Evolutionary conservation across 768 basidiomycete species (phyloP).

Genomic region (Lactifluus echinatus): DNA sequence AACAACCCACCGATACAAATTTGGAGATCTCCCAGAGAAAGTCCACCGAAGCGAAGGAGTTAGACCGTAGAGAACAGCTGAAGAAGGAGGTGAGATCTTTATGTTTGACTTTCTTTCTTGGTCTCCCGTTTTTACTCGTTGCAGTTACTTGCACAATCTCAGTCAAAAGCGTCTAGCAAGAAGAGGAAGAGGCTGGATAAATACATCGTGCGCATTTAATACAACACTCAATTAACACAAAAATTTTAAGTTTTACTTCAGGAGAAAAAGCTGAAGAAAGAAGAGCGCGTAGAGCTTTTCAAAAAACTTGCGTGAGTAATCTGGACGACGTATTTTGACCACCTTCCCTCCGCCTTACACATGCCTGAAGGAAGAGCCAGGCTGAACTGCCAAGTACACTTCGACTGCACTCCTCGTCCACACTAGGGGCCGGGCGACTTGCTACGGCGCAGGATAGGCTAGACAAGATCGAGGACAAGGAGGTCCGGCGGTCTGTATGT

Average conservation of each 20-base stretch:
- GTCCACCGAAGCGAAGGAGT: conserved; percentile 25
- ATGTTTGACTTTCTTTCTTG: not conserved
- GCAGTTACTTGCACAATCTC: conserved; percentile 20
- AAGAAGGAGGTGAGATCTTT: conserved; percentile 25
- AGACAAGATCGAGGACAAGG: conserved; percentile 51
- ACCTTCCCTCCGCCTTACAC: conserved; percentile 8
- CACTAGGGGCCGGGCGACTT: conserved; percentile 67
- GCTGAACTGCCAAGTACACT: conserved; percentile 50
- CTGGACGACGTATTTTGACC: conserved; percentile 25
- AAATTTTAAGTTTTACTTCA: conserved; percentile 24
- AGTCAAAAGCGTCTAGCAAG: conserved; percentile 35
- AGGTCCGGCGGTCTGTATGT: conserved; percentile 44
- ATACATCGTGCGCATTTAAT: conserved; percentile 34
- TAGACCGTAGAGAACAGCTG: conserved; percentile 23
- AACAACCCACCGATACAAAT: conserved; percentile 14
- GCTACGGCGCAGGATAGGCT: conserved; percentile 51
- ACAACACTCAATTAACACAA: not conserved
- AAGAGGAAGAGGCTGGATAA: conserved; percentile 44
- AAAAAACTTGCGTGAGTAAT: conserved; percentile 70
- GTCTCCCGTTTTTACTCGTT: not conserved
- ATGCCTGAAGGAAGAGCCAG: conserved; percentile 48
- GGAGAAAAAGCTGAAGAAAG: conserved; percentile 91
- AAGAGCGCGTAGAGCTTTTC: conserved; percentile 68
- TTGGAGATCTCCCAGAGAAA: conserved; percentile 24
- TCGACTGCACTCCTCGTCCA: conserved; percentile 69